Conservation (phyloP, 768 basidiomycete genomes). For the Trametes meyenii region DNA sequence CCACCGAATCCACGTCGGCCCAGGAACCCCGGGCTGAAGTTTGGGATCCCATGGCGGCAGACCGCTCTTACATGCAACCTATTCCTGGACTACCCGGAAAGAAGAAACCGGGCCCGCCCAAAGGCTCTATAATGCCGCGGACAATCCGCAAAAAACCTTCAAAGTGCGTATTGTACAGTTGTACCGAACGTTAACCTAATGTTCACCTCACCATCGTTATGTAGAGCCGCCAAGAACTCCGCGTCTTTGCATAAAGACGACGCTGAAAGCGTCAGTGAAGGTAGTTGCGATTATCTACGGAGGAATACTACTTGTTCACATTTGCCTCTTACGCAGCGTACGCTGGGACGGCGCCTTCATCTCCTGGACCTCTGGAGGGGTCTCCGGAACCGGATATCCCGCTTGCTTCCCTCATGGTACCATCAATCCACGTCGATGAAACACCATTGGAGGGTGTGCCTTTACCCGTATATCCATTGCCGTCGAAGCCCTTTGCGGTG, state of each 20-base stretch:
- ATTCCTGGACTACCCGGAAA: conserved; percentile 10
- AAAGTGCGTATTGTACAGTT: conserved; percentile 29
- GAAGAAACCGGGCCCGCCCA: conserved; percentile 31
- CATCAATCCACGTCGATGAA: conserved; percentile 38
- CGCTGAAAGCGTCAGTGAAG: conserved; percentile 57
- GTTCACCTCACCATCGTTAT: no score
- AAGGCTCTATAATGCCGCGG: conserved; percentile 33
- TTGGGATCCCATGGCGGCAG: conserved; percentile 20
- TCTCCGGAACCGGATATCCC: conserved; percentile 34
- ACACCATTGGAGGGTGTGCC: conserved; percentile 60
- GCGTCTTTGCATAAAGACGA: conserved; percentile 44
- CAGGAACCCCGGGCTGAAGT: conserved; percentile 18
- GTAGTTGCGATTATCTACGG: conserved; percentile 36
- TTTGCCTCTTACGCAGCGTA: conserved; percentile 45
- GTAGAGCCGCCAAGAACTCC: conserved; percentile 25
- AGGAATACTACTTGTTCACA: neutral
- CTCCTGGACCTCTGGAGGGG: conserved; percentile 58
- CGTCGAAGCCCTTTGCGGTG: conserved; percentile 82
- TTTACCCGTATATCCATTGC: conserved; percentile 75
- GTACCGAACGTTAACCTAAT: no score
- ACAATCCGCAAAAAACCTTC: conserved; percentile 34
- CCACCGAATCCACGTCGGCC: conserved; percentile 35
- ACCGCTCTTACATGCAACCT: neutral
- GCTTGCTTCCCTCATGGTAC: conserved; percentile 13
- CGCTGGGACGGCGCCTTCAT: conserved; percentile 73